A percentile compares a stretch with the other conserved stretches of the same genome.
Conservation (phyloP, 371 early-diverging fungal species). For the Neoconidiobolus thromboides region DNA sequence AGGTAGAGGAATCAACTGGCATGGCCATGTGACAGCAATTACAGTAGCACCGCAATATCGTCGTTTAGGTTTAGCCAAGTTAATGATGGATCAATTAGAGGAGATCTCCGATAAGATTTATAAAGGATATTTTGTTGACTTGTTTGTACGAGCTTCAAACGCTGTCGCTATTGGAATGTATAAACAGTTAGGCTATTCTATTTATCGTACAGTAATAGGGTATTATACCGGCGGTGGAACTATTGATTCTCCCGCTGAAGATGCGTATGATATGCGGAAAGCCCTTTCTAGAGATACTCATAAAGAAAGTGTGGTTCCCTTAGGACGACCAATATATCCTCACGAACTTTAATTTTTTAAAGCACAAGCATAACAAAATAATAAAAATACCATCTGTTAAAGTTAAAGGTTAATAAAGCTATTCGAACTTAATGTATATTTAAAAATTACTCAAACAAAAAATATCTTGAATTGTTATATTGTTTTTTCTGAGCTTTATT, state of each 20-base stretch:
- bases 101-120: conserved; percentile 74
- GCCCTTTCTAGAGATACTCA: conserved; percentile 55
- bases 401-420: too few relatives aligned
- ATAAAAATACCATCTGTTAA: too few relatives aligned
- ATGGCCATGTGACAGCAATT: conserved; percentile 96
- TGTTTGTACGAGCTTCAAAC: conserved; percentile 95
- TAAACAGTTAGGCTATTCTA: conserved; percentile 77
- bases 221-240: conserved; percentile 69
- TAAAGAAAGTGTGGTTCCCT: conserved; percentile 30
- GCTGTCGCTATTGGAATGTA: conserved; percentile 93
- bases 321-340: conserved; percentile 3
- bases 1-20: conserved; percentile 79
- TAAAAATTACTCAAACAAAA: too few relatives aligned
- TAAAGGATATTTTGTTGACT: conserved; percentile 89
- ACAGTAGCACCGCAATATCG: conserved; percentile 94
- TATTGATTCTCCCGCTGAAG: conserved; percentile 66
- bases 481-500: too few relatives aligned
- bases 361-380: too few relatives aligned
- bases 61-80: conserved; percentile 72
- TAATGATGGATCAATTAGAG: conserved; percentile 83
- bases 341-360: background rate
- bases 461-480: too few relatives aligned
- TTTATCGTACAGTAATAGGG: conserved; percentile 73
- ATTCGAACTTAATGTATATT: too few relatives aligned
- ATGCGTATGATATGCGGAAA: conserved; percentile 75